These are phyloP conservation scores for Alternaria triticina DNA, from an alignment of 2,329 filamentous ascomycete genomes.

Conservation along the genomic window DNA sequence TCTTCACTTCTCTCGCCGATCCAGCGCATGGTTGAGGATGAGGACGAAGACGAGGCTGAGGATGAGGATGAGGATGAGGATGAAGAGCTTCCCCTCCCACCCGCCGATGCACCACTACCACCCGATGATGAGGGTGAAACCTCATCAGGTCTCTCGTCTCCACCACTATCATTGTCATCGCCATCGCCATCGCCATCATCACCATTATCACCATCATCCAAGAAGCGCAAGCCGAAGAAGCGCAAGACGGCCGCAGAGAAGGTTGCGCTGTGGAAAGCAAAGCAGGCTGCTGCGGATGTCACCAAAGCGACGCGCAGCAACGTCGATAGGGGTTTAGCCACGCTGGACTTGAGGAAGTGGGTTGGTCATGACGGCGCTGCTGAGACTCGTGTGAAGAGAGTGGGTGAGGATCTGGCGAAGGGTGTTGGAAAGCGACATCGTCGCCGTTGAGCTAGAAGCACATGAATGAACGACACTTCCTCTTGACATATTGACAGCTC, in stretches of 20 bases:
- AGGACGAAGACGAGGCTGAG: not conserved
- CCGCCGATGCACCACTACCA: not conserved
- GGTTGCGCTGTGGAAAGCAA: not conserved
- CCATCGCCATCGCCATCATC: not conserved
- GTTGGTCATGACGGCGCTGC: not conserved
- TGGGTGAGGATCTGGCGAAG: not conserved
- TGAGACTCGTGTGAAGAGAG: not conserved
- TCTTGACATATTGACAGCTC: not conserved
- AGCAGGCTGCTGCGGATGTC: not conserved
- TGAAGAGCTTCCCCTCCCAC: not conserved
- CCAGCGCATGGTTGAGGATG: not conserved
- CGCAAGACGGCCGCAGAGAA: not conserved
- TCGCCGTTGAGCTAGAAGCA: not conserved
- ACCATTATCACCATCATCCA: not conserved
- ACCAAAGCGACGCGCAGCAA: not conserved
- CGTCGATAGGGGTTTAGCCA: not conserved
- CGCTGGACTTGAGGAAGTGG: not conserved
- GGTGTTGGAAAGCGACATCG: not conserved
- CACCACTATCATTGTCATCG: not conserved
- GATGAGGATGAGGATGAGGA: not conserved
- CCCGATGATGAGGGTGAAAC: not conserved
- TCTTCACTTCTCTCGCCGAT: not conserved
- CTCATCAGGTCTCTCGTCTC: not conserved
- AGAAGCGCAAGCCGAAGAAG: not conserved
- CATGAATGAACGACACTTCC: not conserved